phyloP scores from a whole-genome alignment of 106 monocot species.

The Dendrobium officinale region DNA sequence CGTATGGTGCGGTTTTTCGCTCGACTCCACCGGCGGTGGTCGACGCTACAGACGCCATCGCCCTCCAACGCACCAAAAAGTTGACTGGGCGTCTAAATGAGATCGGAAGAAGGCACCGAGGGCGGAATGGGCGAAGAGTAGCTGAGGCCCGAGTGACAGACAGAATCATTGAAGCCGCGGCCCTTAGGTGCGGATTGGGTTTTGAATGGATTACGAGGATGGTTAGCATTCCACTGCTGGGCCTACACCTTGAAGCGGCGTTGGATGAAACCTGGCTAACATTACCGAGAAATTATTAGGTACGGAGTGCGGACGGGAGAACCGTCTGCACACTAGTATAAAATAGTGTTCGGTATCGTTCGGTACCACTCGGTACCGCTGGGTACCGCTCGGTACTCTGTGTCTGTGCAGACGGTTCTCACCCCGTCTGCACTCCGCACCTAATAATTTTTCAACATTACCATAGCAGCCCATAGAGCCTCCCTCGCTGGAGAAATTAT shows the following conservation, averaged over 20 bases:
- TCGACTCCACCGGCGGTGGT: constrained; percentile 8
- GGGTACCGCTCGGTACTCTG: no score
- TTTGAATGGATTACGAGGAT: background rate
- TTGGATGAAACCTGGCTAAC: no score
- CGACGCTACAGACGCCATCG: constrained; percentile 2
- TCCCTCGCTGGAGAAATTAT: no score
- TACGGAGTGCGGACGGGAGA: no score
- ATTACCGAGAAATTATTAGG: no score
- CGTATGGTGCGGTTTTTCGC: constrained; percentile 60
- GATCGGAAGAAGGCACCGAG: background rate
- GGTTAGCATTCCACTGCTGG: background rate
- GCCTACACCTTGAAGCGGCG: background rate
- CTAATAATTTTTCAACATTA: no score
- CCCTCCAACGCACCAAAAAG: background rate
- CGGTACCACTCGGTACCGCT: no score
- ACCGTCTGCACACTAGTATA: no score
- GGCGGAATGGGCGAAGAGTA: background rate
- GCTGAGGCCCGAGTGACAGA: background rate
- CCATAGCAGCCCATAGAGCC: no score
- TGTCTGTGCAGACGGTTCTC: no score
- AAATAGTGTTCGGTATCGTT: no score
- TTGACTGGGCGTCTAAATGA: background rate
- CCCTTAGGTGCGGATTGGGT: background rate
- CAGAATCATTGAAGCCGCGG: background rate
- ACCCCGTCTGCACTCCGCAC: no score